Conservation (phyloP, 2,329 filamentous ascomycete genomes). For the Talaromyces sp. region DNA sequence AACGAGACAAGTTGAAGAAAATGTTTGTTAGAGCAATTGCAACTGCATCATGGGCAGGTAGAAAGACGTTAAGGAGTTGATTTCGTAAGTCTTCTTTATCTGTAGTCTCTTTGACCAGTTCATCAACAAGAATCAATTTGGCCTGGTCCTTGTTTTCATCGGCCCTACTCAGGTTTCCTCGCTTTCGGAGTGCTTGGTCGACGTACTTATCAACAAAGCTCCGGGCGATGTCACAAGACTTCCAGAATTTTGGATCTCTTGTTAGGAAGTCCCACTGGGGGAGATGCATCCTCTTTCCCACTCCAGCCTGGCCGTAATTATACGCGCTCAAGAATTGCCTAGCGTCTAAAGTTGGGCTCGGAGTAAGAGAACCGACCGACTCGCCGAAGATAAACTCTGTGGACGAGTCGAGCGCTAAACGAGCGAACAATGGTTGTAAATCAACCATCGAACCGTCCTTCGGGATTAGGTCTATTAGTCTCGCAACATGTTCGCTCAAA, state of each 20-base stretch:
- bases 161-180: too few species aligned
- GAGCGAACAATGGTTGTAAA: conserved; percentile 59
- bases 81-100: not conserved
- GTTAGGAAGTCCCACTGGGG: too few species aligned
- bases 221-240: too few species aligned
- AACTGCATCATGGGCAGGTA: not conserved
- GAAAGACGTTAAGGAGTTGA: not conserved
- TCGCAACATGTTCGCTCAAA: conserved; percentile 54
- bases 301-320: too few species aligned
- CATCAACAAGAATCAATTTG: conserved; percentile 25
- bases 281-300: too few species aligned
- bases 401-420: conserved; percentile 60
- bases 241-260: too few species aligned
- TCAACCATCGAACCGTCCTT: conserved; percentile 52
- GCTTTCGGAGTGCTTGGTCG: too few species aligned
- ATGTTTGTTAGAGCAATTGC: not conserved
- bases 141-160: too few species aligned
- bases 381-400: conserved; percentile 64
- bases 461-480: conserved; percentile 62
- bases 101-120: conserved; percentile 1
- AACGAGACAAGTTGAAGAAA: not conserved
- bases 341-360: too few species aligned
- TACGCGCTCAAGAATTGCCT: too few species aligned
- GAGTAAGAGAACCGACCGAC: too few species aligned
- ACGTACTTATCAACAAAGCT: too few species aligned